Conservation (phyloP, 352 stramenopile species). For the Pythium periplocum region DNA sequence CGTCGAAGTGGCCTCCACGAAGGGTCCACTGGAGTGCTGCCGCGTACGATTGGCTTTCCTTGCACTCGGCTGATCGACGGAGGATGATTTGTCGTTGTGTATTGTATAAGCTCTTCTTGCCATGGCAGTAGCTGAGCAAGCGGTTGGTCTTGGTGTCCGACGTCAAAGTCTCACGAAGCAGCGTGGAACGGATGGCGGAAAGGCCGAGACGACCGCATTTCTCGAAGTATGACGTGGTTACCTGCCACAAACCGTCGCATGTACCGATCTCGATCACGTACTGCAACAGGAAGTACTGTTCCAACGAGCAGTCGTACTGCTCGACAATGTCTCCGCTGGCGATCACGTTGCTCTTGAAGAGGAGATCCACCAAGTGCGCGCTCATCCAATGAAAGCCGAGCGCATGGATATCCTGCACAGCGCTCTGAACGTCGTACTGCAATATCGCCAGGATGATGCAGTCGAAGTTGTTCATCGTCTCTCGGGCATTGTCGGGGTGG, state of each 20-base stretch:
- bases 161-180: constrained; percentile 40
- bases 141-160: constrained; percentile 60
- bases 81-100: constrained; percentile 31
- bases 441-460: constrained; percentile 77
- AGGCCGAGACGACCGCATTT: constrained; percentile 47
- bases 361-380: constrained; percentile 54
- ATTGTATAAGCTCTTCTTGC: constrained; percentile 32
- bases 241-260: constrained; percentile 60
- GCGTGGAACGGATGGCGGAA: constrained; percentile 27
- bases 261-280: constrained; percentile 64
- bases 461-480: constrained; percentile 72
- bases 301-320: constrained; percentile 42
- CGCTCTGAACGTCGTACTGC: constrained; percentile 66
- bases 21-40: constrained; percentile 63
- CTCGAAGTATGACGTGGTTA: constrained; percentile 61
- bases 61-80: constrained; percentile 36
- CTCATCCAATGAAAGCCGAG: constrained; percentile 77
- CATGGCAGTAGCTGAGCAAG: constrained; percentile 47
- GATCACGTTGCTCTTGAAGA: constrained; percentile 52
- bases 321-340: constrained; percentile 36
- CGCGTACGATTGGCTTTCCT: constrained; percentile 30
- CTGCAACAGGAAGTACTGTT: constrained; percentile 55
- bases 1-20: constrained; percentile 47
- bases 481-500: constrained; percentile 21
- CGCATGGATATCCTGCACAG: constrained; percentile 55